Conservation (phyloP, 139 green algal genomes). For the Edaphochlamys debaryana region DNA sequence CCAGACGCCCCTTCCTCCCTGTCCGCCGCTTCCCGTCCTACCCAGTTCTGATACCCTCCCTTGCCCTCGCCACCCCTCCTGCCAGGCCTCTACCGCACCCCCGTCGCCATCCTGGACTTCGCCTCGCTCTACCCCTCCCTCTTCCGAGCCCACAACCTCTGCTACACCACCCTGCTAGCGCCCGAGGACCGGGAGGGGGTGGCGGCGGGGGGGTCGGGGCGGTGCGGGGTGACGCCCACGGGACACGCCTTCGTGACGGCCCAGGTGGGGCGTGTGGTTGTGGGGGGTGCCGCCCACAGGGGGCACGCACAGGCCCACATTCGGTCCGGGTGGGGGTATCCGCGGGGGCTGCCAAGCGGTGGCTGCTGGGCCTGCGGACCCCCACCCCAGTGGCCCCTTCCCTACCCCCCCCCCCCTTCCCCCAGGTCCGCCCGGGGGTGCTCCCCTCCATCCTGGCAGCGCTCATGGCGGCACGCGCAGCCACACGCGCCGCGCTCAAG, state of each 20-base stretch:
- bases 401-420: background rate
- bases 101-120: constrained; percentile 84
- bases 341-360: too few relatives aligned
- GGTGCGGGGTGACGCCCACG: constrained; percentile 59
- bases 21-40: too few relatives aligned
- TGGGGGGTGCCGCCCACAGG: too few relatives aligned
- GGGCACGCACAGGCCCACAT: too few relatives aligned
- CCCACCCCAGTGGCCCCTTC: too few relatives aligned
- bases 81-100: constrained; percentile 70
- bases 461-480: constrained; percentile 68
- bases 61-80: background rate
- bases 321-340: too few relatives aligned
- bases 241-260: constrained; percentile 50
- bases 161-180: too few relatives aligned
- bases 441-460: constrained; percentile 79
- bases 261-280: background rate
- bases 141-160: constrained; percentile 62
- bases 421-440: constrained; percentile 55
- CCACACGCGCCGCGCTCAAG: constrained; percentile 67
- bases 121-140: constrained; percentile 60
- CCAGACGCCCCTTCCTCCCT: too few relatives aligned
- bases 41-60: too few relatives aligned
- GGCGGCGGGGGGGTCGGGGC: constrained; percentile 22
- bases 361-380: too few relatives aligned
- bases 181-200: constrained; percentile 62